Evolutionary conservation across 371 early-diverging fungal genomes (phyloP), one percentile per base, ranked within the genome.

Genomic region (Haplosporangium sp.): DNA sequence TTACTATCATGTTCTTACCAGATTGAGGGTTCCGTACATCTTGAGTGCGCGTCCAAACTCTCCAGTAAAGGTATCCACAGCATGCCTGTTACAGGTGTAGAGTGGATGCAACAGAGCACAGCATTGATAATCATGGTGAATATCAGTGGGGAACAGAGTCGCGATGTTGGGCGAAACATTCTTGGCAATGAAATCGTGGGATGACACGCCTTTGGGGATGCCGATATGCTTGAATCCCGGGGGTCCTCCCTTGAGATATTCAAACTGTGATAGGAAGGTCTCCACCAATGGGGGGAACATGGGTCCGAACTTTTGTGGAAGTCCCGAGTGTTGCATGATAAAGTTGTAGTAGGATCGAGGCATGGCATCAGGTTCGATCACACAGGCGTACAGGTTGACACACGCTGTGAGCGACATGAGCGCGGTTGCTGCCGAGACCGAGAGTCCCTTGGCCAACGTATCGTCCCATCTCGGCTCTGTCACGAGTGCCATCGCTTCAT

Each of bases 61-160:
- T 14, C 81, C 81, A 10, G 66, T 64, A 60, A 86, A 82, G 7
- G 63, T 69, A 4, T 80, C 67, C 46, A 86, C 76, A 18, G 83
- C 73, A 6, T 66, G 64, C 6, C 82, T 53, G 58, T 93, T 92
- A 63, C 83, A 85, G 5, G 81, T 80, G 23, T 84, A 83, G 23
- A 84, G 58, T 12, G 94, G 93, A 64, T 95, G 95, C 69, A 92
- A 87, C 50, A 93, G 56, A 0, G 86, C 89, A 59, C 95, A 95
- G 69, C 88, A 81, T 12, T 91, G 83, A 53, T 74, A 88, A 51
- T 89, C 83, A 67, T 94, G 95, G 8, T 86, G 86, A 6, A 88
- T 45, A 38, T 80, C 70, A 9, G 79, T 69, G 8, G 82, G 80
- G 47, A 85, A 81, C 9, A 81, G 62, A 18, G 73, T 80, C 14